These are phyloP conservation scores for Dunaliella sp. DNA, from an alignment of 139 green algal species.

Conservation along the genomic window DNA sequence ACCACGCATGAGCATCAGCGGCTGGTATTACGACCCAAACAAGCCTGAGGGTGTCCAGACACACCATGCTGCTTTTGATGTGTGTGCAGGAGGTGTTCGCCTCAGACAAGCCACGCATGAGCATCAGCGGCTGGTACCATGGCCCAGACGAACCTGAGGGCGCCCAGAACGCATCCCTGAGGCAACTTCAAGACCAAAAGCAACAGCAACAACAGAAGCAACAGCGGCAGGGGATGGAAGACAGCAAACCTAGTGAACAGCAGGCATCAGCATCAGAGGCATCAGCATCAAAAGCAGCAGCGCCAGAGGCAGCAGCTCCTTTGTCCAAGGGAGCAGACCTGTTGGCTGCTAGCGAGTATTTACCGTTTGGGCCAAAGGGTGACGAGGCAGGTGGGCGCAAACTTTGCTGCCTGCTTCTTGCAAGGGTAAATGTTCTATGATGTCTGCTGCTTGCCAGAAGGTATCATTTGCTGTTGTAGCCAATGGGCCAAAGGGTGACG, in stretches of 20 bases:
- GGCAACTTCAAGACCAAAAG: constrained; percentile 61
- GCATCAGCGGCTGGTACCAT: constrained; percentile 87
- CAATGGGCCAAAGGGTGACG: neutral
- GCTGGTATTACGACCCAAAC: constrained; percentile 75
- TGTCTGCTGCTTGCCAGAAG: too few species aligned
- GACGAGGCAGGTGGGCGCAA: constrained; percentile 18
- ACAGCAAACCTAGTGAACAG: too few species aligned
- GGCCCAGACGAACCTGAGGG: constrained; percentile 33
- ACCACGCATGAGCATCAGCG: constrained; percentile 62
- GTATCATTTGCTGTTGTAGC: too few species aligned
- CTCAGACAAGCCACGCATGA: constrained; percentile 60
- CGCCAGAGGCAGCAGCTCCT: neutral
- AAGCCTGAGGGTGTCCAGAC: constrained; percentile 51
- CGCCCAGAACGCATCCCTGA: constrained; percentile 58
- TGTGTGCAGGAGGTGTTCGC: constrained; percentile 45
- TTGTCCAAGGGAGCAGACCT: neutral
- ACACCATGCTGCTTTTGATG: neutral
- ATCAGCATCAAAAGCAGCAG: too few species aligned
- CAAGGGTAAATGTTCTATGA: too few species aligned
- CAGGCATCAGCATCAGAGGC: too few species aligned
- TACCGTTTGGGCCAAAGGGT: neutral
- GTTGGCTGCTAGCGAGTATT: neutral
- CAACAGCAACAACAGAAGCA: too few species aligned
- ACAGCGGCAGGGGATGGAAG: too few species aligned
- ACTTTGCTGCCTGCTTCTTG: too few species aligned